Percentiles rank a stretch among this genome's conserved stretches.
These are phyloP conservation scores for Corynespora cassiicola DNA, from an alignment of 2,329 filamentous ascomycete species.

Conservation along the genomic window DNA sequence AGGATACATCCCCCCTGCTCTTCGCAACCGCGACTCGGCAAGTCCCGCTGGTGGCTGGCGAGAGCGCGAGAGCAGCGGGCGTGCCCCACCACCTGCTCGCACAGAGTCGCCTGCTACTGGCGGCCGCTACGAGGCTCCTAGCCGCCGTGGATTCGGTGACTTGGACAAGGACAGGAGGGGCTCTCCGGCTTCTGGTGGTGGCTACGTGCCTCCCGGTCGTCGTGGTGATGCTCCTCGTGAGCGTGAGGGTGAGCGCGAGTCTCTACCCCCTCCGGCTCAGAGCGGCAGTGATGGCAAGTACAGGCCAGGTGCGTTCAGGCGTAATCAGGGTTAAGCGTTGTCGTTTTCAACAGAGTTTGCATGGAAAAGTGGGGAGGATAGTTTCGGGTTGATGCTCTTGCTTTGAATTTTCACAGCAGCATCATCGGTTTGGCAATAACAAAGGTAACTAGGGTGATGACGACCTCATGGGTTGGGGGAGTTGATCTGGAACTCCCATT, in stretches of 20 bases:
- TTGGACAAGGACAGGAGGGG: slow-evolving; percentile 32
- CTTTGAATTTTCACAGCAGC: slow-evolving; percentile 1
- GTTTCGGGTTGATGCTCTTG: slow-evolving; percentile 1
- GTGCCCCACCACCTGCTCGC: slow-evolving; percentile 33
- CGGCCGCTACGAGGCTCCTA: slow-evolving; percentile 37
- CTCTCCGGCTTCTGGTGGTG: slow-evolving; percentile 39
- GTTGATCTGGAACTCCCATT: slow-evolving; percentile 8
- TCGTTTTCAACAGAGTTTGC: slow-evolving; percentile 7
- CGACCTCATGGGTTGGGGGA: slow-evolving; percentile 4
- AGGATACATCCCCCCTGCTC: slow-evolving; percentile 55
- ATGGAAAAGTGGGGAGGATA: slow-evolving; percentile 1
- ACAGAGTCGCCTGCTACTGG: slow-evolving; percentile 41
- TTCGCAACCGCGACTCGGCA: slow-evolving; percentile 44
- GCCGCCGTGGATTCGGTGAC: slow-evolving; percentile 34
- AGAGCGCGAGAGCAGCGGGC: slow-evolving; percentile 43
- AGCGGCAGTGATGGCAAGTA: slow-evolving; percentile 46
- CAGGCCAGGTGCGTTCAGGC: slow-evolving; percentile 46
- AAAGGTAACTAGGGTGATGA: slow-evolving; percentile 2
- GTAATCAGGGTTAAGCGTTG: slow-evolving; percentile 19
- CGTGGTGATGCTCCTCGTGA: slow-evolving; percentile 35
- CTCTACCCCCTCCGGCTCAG: slow-evolving; percentile 26
- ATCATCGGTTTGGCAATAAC: background rate
- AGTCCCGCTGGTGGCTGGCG: slow-evolving; percentile 44
- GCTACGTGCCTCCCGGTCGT: slow-evolving; percentile 35
- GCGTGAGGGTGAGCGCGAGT: slow-evolving; percentile 30